Percentiles rank a stretch among this genome's conserved stretches.
Conservation (phyloP, 768 basidiomycete genomes). For the Megacollybia marginata region DNA sequence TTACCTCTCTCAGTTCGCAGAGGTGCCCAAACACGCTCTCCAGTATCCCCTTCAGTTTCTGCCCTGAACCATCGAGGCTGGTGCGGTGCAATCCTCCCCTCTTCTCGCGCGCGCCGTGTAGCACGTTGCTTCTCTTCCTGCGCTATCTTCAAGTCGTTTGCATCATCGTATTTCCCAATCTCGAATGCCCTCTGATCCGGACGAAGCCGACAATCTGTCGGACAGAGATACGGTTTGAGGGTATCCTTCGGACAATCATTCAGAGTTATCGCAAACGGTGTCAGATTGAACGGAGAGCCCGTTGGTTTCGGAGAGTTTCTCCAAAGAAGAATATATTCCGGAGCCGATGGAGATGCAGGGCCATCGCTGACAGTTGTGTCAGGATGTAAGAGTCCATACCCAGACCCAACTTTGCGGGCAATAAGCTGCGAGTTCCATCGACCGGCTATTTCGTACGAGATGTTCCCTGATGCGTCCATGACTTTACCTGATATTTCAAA, state of each 20-base stretch:
- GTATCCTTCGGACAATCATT: constrained; percentile 78
- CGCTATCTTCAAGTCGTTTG: constrained; percentile 68
- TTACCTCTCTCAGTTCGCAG: constrained; percentile 34
- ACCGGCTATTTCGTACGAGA: constrained; percentile 86
- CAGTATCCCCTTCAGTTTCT: constrained; percentile 80
- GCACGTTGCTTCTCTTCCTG: constrained; percentile 82
- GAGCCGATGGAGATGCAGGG: constrained; percentile 33
- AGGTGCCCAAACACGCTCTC: constrained; percentile 85
- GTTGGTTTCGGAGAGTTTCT: constrained; percentile 79
- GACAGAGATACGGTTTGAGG: constrained; percentile 66
- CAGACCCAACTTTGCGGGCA: constrained; percentile 63
- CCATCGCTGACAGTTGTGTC: constrained; percentile 53
- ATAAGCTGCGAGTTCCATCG: constrained; percentile 95
- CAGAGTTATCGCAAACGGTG: constrained; percentile 87
- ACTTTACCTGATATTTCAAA: constrained; percentile 90
- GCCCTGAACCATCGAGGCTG: constrained; percentile 83
- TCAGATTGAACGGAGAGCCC: constrained; percentile 87
- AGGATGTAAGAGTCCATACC: constrained; percentile 57
- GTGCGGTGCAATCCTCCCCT: constrained; percentile 65
- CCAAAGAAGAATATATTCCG: constrained; percentile 85
- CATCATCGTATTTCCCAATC: constrained; percentile 75
- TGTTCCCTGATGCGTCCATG: constrained; percentile 50
- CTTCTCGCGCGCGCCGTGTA: constrained; percentile 69
- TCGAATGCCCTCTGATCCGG: constrained; percentile 96
- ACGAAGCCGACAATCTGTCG: constrained; percentile 88